Evolutionary conservation across 345 rosid species (phyloP).

Genomic region (Eucalyptus pauciflora): DNA sequence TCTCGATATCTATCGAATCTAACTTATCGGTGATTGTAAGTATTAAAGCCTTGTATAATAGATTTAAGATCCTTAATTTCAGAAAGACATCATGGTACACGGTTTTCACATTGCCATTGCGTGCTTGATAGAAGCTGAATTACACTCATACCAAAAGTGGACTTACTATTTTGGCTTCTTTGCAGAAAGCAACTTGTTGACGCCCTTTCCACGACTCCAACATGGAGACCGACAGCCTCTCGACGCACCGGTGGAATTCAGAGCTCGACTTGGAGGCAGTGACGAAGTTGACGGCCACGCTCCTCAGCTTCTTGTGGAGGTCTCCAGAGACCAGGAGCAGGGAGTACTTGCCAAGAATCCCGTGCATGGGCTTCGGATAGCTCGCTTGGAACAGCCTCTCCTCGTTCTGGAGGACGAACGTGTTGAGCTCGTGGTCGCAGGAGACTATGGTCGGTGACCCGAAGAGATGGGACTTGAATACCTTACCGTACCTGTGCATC

Average conservation of each 20-base stretch:
- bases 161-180: conserved; percentile 46
- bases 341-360: conserved; percentile 60
- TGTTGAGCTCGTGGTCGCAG: conserved; percentile 70
- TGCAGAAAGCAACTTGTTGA: conserved; percentile 32
- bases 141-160: background rate
- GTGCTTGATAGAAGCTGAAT: background rate
- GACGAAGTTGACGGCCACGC: conserved; percentile 38
- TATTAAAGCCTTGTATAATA: background rate
- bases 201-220: conserved; percentile 51
- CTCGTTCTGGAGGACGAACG: conserved; percentile 72
- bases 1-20: background rate
- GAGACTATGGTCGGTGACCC: conserved; percentile 82
- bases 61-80: background rate
- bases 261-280: conserved; percentile 33
- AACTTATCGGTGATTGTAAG: background rate
- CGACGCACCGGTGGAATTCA: conserved; percentile 25
- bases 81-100: background rate
- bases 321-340: conserved; percentile 48
- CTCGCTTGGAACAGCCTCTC: conserved; percentile 52
- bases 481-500: conserved; percentile 47
- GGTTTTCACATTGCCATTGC: background rate
- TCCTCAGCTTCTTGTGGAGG: conserved; percentile 60
- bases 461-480: conserved; percentile 72
- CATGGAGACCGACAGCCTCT: conserved; percentile 35
- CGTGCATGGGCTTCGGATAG: conserved; percentile 70